phyloP scores from a whole-genome alignment of 805 yeast species.

The Pichia kluyveri region DNA sequence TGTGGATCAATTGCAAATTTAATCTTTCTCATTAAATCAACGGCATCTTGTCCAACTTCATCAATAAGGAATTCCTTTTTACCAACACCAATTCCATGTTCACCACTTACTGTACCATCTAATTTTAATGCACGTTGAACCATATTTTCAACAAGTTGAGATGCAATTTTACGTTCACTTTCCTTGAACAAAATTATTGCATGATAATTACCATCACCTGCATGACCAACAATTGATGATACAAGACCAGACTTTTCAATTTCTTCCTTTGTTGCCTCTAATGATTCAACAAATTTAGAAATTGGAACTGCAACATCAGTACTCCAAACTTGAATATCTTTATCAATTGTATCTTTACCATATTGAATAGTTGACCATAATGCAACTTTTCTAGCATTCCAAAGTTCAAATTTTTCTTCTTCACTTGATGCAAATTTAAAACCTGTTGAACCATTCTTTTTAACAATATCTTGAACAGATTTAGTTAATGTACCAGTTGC shows the following conservation, averaged over 20 bases:
- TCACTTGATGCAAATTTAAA: conserved; percentile 57
- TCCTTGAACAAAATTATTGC: conserved; percentile 56
- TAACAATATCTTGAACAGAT: conserved; percentile 35
- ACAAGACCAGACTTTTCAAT: conserved; percentile 47
- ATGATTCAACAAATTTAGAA: conserved; percentile 52
- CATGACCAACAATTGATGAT: conserved; percentile 75
- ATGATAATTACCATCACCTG: conserved; percentile 89
- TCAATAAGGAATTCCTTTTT: conserved; percentile 53
- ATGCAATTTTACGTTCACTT: conserved; percentile 39
- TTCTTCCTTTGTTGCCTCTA: conserved; percentile 56
- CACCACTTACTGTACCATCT: conserved; percentile 88
- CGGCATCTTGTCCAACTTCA: conserved; percentile 61
- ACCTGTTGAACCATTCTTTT: conserved; percentile 35
- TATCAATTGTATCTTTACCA: conserved; percentile 41
- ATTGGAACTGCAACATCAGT: conserved; percentile 90
- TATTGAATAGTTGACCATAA: conserved; percentile 61
- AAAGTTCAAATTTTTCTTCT: conserved; percentile 62
- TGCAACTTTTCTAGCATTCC: conserved; percentile 78
- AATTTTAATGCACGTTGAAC: conserved; percentile 53
- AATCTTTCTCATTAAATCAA: conserved; percentile 68
- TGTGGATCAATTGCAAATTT: conserved; percentile 71
- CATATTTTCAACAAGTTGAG: conserved; percentile 58
- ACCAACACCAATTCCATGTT: conserved; percentile 82
- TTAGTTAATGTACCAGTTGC: conserved; percentile 43
- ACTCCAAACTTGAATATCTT: conserved; percentile 71